These are phyloP conservation scores for Ceratobasidium sp. DNA, from an alignment of 1,284 basidiomycete genomes.

Conservation along the genomic window DNA sequence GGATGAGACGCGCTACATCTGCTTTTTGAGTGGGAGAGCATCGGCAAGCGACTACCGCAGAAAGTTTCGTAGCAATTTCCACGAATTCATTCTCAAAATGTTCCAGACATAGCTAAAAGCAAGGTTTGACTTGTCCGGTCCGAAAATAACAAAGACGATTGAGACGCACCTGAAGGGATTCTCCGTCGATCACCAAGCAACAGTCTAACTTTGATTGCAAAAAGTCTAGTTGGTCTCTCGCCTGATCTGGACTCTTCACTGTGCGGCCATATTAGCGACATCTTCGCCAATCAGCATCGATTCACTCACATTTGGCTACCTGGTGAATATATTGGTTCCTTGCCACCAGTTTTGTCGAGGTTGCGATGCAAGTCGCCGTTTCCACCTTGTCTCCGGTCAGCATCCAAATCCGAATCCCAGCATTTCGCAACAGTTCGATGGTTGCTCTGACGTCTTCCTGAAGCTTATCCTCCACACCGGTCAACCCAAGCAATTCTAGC, in stretches of 20 bases:
- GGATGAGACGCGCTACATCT: slow-evolving; percentile 92
- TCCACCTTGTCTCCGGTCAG: slow-evolving; percentile 99
- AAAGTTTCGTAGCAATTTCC: slow-evolving; percentile 92
- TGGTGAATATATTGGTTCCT: slow-evolving; percentile 98
- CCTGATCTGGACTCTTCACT: slow-evolving; percentile 87
- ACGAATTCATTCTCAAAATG: slow-evolving; percentile 94
- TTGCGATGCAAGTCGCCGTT: slow-evolving; percentile 97
- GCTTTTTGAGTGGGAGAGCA: slow-evolving; percentile 99
- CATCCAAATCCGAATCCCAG: slow-evolving; percentile 99
- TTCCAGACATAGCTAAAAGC: slow-evolving; percentile 79
- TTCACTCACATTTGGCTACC: slow-evolving; percentile 82
- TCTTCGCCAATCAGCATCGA: background rate
- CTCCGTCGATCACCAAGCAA: slow-evolving; percentile 98
- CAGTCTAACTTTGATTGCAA: slow-evolving; percentile 94
- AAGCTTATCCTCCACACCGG: slow-evolving; percentile 98
- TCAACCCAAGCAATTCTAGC: slow-evolving; percentile 90
- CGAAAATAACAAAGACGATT: background rate
- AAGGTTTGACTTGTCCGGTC: background rate
- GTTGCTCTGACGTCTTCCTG: slow-evolving; percentile 97
- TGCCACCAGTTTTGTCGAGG: slow-evolving; percentile 95
- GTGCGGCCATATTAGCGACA: slow-evolving; percentile 2
- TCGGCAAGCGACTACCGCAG: slow-evolving; percentile 95
- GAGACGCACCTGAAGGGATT: slow-evolving; percentile 79
- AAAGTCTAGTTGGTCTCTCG: slow-evolving; percentile 92
- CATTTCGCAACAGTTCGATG: slow-evolving; percentile 91